Conservation (phyloP, 768 basidiomycete genomes). For the Cystofilobasidium macerans region DNA sequence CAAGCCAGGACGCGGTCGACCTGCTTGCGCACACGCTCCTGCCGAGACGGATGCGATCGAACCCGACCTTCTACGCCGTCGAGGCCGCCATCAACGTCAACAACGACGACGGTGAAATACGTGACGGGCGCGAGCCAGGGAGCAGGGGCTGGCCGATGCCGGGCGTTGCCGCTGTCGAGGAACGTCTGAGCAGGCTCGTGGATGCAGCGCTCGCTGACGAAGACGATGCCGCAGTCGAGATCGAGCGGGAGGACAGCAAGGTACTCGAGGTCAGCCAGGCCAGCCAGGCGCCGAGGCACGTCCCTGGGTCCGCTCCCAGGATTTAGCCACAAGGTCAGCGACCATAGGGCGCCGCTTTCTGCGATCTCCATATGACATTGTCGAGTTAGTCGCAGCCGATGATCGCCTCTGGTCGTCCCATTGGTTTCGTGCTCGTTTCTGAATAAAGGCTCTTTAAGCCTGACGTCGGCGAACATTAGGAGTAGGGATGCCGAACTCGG, state of each 20-base stretch:
- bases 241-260: neutral
- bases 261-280: conserved; percentile 12
- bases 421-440: too few species aligned
- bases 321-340: neutral
- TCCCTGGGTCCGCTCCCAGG: conserved; percentile 21
- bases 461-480: too few species aligned
- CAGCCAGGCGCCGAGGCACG: conserved; percentile 6
- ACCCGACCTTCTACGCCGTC: conserved; percentile 65
- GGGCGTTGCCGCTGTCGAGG: neutral
- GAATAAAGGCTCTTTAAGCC: too few species aligned
- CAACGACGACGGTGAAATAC: too few species aligned
- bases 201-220: conserved; percentile 16
- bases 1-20: conserved; percentile 62
- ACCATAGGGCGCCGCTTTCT: too few species aligned
- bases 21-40: conserved; percentile 72
- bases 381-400: too few species aligned
- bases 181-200: conserved; percentile 14
- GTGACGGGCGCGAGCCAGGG: neutral
- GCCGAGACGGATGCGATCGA: conserved; percentile 55
- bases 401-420: too few species aligned
- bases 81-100: too few species aligned
- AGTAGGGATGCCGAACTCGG: too few species aligned
- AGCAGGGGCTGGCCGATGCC: too few species aligned
- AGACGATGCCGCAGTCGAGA: conserved; percentile 1
- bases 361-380: too few species aligned